Evolutionary conservation across 805 yeast genomes (phyloP).

Genomic region (Cyberlindnera petersonii): DNA sequence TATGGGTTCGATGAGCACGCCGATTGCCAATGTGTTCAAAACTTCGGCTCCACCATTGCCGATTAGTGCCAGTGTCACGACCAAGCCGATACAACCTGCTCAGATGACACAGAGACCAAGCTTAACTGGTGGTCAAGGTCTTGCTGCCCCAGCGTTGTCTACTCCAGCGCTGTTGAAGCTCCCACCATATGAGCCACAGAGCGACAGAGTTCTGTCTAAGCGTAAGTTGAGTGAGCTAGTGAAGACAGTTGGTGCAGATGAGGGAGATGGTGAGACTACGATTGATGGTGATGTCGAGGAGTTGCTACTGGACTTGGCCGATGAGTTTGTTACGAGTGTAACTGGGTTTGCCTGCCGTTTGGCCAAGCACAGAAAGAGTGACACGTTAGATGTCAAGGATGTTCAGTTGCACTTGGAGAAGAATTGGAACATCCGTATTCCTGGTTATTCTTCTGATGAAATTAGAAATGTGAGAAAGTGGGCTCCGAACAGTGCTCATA

Average conservation of each 20-base stretch:
- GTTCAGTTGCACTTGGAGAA: constrained; percentile 87
- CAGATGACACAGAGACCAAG: constrained; percentile 75
- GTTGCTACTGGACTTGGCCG: constrained; percentile 84
- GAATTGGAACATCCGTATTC: constrained; percentile 92
- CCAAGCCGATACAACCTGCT: constrained; percentile 63
- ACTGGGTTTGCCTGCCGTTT: constrained; percentile 91
- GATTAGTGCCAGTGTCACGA: constrained; percentile 64
- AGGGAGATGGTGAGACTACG: constrained; percentile 84
- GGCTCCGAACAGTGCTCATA: constrained; percentile 59
- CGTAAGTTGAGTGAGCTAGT: constrained; percentile 87
- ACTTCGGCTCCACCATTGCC: constrained; percentile 58
- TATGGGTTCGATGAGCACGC: constrained; percentile 24
- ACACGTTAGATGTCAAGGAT: constrained; percentile 81
- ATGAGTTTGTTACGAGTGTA: constrained; percentile 88
- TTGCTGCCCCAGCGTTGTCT: constrained; percentile 62
- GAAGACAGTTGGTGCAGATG: constrained; percentile 74
- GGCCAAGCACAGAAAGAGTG: constrained; percentile 91
- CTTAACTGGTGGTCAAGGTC: constrained; percentile 77
- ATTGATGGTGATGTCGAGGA: constrained; percentile 97
- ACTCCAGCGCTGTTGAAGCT: constrained; percentile 72
- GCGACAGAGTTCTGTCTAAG: constrained; percentile 81
- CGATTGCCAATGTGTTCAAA: constrained; percentile 33
- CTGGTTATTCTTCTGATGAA: constrained; percentile 91
- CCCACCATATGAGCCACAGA: constrained; percentile 79
- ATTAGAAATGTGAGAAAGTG: constrained; percentile 73